phyloP scores from a whole-genome alignment of 768 basidiomycete genomes.

The Plicaturopsis crispa region DNA sequence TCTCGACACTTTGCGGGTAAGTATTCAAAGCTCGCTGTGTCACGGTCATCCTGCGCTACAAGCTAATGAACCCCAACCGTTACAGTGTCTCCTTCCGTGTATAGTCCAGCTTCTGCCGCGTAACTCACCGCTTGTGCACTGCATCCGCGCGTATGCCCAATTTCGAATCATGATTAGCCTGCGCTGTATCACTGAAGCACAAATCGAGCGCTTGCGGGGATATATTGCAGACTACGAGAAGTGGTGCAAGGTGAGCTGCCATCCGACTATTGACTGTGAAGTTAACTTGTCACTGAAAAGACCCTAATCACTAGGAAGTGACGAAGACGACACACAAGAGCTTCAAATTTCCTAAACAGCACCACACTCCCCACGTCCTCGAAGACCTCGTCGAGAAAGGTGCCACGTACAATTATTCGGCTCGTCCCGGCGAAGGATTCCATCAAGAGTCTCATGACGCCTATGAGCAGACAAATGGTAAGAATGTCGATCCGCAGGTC shows the following conservation, averaged over 20 bases:
- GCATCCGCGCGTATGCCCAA: conserved; percentile 15
- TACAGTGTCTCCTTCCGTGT: conserved; percentile 20
- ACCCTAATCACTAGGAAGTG: conserved; percentile 13
- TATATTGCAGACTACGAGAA: conserved; percentile 1
- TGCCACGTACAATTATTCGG: conserved; percentile 19
- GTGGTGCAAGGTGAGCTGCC: not conserved
- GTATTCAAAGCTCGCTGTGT: too few species aligned
- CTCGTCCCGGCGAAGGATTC: conserved; percentile 21
- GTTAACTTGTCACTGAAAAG: too few species aligned
- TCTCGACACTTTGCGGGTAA: conserved; percentile 21
- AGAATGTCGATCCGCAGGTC: conserved; percentile 21
- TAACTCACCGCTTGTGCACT: conserved; percentile 17
- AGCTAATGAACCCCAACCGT: too few species aligned
- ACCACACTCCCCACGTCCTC: conserved; percentile 14
- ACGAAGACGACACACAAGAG: conserved; percentile 15
- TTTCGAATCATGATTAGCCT: conserved; percentile 19
- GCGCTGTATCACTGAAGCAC: conserved; percentile 16
- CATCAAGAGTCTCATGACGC: conserved; percentile 22
- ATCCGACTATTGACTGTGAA: too few species aligned
- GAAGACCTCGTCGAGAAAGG: conserved; percentile 18
- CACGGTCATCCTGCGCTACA: too few species aligned
- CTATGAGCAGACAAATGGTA: conserved; percentile 20
- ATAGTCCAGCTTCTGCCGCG: conserved; percentile 19
- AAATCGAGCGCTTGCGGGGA: conserved; percentile 12
- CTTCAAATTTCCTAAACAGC: conserved; percentile 24